Percentiles rank a stretch among this genome's conserved stretches.
Conservation (phyloP, 2,329 filamentous ascomycete genomes). For the Pseudogymnoascus sp. region DNA sequence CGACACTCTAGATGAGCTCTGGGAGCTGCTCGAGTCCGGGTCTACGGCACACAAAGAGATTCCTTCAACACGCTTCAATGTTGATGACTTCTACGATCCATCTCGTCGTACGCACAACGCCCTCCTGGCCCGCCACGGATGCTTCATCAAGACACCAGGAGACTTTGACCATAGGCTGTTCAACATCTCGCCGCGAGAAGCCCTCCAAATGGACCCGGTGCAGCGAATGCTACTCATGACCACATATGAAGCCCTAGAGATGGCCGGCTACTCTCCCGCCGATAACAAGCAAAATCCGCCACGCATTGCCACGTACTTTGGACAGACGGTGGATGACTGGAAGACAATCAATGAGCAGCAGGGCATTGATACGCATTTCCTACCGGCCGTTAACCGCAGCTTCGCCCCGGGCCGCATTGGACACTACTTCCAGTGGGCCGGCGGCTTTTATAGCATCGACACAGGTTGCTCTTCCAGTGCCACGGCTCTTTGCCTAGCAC, state of each 20-base stretch:
- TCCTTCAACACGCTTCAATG: slow-evolving; percentile 61
- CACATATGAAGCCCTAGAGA: slow-evolving; percentile 70
- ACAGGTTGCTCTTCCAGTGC: slow-evolving; percentile 73
- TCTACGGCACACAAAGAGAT: slow-evolving; percentile 56
- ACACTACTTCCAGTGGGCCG: slow-evolving; percentile 70
- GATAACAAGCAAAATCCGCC: slow-evolving; percentile 63
- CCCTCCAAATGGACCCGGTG: slow-evolving; percentile 69
- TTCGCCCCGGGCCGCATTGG: slow-evolving; percentile 53
- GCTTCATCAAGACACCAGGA: slow-evolving; percentile 59
- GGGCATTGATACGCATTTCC: slow-evolving; percentile 31
- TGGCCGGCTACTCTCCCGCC: slow-evolving; percentile 72
- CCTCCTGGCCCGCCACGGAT: slow-evolving; percentile 64
- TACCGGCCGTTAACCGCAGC: slow-evolving; percentile 36
- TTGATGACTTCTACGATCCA: slow-evolving; percentile 59
- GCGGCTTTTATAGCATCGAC: slow-evolving; percentile 63
- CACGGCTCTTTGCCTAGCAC: slow-evolving; percentile 63
- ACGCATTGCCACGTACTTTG: slow-evolving; percentile 11
- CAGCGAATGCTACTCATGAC: slow-evolving; percentile 65
- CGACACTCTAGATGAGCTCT: slow-evolving; percentile 26
- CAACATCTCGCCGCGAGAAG: slow-evolving; percentile 75
- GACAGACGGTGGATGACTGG: slow-evolving; percentile 11
- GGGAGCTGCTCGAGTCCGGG: slow-evolving; percentile 50
- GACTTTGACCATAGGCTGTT: slow-evolving; percentile 72
- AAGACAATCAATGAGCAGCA: slow-evolving; percentile 10
- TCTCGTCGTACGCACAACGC: slow-evolving; percentile 65